These are phyloP conservation scores for Debaryomyces hansenii DNA, from an alignment of 805 yeast genomes.

Conservation along the genomic window DNA sequence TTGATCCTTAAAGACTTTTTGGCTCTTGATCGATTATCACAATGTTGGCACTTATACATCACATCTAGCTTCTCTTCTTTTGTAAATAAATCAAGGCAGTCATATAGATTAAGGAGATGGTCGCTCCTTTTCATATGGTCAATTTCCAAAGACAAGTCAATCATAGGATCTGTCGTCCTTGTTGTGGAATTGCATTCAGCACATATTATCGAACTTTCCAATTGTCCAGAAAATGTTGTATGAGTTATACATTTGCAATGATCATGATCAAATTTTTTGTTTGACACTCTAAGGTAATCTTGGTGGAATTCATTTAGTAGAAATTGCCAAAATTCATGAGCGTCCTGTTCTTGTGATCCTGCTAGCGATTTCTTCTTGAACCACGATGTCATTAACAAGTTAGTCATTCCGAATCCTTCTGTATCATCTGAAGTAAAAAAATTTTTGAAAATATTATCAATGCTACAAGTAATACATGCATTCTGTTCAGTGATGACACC, in stretches of 20 bases:
- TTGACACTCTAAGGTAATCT: conserved; percentile 21
- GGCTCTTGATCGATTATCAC: conserved; percentile 64
- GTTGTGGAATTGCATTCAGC: conserved; percentile 62
- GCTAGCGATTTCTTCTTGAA: conserved; percentile 80
- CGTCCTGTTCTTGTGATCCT: conserved; percentile 97
- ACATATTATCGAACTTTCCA: conserved; percentile 80
- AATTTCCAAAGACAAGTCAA: conserved; percentile 85
- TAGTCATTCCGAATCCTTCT: conserved; percentile 79
- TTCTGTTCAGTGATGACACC: conserved; percentile 25
- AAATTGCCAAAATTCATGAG: conserved; percentile 97
- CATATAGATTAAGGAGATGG: conserved; percentile 41
- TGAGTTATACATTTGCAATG: conserved; percentile 80
- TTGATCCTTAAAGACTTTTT: conserved; percentile 67
- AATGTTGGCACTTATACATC: conserved; percentile 66
- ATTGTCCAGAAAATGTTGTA: conserved; percentile 76
- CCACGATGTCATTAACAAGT: conserved; percentile 84
- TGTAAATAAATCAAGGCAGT: conserved; percentile 78
- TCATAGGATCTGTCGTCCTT: conserved; percentile 80
- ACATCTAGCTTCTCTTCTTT: conserved; percentile 74
- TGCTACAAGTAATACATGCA: conserved; percentile 79
- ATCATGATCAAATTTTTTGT: conserved; percentile 1
- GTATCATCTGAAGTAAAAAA: conserved; percentile 65
- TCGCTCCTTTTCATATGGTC: conserved; percentile 29
- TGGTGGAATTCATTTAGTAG: conserved; percentile 78
- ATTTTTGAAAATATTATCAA: conserved; percentile 74